A percentile compares a stretch with the other conserved stretches of the same genome.
Conservation (phyloP, 768 basidiomycete species). For the Rubroboletus satanas region DNA sequence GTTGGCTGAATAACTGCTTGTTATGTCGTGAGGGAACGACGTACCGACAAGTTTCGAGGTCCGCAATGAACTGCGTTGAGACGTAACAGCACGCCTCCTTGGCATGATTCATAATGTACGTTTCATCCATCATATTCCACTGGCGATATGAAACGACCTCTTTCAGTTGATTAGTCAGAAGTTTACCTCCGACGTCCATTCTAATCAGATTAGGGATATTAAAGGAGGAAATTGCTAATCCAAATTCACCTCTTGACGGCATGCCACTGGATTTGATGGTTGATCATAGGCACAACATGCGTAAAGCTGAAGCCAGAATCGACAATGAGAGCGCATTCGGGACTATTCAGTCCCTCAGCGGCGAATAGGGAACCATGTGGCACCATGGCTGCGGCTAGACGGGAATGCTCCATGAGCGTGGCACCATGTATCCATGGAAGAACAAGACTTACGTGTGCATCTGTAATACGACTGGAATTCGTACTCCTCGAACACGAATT, state of each 20-base stretch:
- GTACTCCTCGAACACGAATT: constrained; percentile 96
- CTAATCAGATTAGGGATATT: constrained; percentile 39
- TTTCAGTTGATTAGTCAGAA: constrained; percentile 93
- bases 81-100: constrained; percentile 92
- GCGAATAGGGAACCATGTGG: constrained; percentile 72
- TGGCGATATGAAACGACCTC: constrained; percentile 92
- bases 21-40: constrained; percentile 29
- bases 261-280: constrained; percentile 69
- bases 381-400: constrained; percentile 72
- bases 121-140: constrained; percentile 99
- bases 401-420: constrained; percentile 17
- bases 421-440: constrained; percentile 18
- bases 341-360: constrained; percentile 42
- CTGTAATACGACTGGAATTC: constrained; percentile 83
- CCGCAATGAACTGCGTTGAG: constrained; percentile 62
- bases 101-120: constrained; percentile 87
- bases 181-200: constrained; percentile 92
- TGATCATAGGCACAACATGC: constrained; percentile 81
- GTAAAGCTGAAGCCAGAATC: constrained; percentile 96
- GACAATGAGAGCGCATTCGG: constrained; percentile 79
- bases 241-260: constrained; percentile 71
- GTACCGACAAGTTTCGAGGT: constrained; percentile 78
- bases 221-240: constrained; percentile 12
- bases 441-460: constrained; percentile 63
- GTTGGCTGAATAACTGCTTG: constrained; percentile 18